These are phyloP conservation scores for Vanrija sp. DNA, from an alignment of 1,284 basidiomycete species.

Conservation along the genomic window DNA sequence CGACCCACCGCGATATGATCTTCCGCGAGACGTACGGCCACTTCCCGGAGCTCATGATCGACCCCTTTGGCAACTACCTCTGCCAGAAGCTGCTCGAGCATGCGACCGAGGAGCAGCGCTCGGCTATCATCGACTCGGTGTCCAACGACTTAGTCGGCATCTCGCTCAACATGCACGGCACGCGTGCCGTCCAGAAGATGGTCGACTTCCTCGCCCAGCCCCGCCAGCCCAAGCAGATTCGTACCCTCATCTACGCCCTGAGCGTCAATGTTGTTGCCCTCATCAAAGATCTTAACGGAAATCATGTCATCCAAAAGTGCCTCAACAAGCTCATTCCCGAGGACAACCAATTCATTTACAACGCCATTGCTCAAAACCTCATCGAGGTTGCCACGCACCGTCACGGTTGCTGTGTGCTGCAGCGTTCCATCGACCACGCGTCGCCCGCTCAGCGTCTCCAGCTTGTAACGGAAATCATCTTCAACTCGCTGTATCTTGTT, in stretches of 20 bases:
- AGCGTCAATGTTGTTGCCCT: conserved; percentile 97
- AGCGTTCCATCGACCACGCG: conserved; percentile 98
- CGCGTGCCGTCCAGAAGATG: conserved; percentile 99
- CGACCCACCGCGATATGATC: conserved; percentile 97
- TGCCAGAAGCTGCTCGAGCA: conserved; percentile 98
- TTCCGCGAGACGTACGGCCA: conserved; percentile 97
- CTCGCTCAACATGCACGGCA: conserved; percentile 99
- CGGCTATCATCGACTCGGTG: conserved; percentile 95
- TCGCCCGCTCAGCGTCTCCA: conserved; percentile 82
- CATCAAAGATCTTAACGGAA: conserved; percentile 99
- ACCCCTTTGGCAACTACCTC: conserved; percentile 99
- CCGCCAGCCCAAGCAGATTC: conserved; percentile 82
- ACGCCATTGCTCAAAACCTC: conserved; percentile 97
- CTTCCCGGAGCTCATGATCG: conserved; percentile 98
- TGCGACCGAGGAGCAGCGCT: conserved; percentile 96
- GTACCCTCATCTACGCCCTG: conserved; percentile 93
- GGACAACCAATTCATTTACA: conserved; percentile 99
- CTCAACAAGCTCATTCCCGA: conserved; percentile 95
- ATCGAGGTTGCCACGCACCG: conserved; percentile 99
- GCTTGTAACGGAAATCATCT: conserved; percentile 98
- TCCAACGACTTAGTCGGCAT: conserved; percentile 96
- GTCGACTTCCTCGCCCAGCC: conserved; percentile 98
- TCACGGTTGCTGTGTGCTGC: conserved; percentile 97
- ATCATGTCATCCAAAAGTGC: conserved; percentile 98
- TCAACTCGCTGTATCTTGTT: conserved; percentile 93